Conservation (phyloP, 305 asterid species). For the Solanum chacoense region DNA sequence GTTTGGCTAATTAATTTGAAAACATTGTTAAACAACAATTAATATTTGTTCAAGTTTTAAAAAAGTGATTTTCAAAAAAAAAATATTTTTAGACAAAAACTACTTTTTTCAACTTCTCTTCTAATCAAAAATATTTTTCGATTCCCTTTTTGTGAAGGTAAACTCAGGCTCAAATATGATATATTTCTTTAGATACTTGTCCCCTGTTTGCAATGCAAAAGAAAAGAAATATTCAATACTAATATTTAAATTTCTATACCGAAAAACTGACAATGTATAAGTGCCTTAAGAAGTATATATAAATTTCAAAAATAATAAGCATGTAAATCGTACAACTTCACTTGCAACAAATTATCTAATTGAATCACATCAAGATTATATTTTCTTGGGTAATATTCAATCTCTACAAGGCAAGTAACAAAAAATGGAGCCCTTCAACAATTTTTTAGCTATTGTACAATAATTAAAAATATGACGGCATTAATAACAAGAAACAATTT, state of each 20-base stretch:
- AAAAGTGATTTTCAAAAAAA: not conserved
- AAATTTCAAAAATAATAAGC: not conserved
- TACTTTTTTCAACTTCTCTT: not conserved
- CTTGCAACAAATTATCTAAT: not conserved
- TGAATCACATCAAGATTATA: not conserved
- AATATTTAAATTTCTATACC: not conserved
- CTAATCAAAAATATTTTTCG: slow-evolving; percentile 5
- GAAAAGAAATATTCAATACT: not conserved
- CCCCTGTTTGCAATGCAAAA: slow-evolving; percentile 18
- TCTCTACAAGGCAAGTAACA: not conserved
- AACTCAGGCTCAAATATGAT: slow-evolving; percentile 34
- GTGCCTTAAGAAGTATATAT: not conserved
- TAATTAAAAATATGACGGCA: not conserved
- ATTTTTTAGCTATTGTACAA: not conserved
- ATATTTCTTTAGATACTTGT: slow-evolving; percentile 21
- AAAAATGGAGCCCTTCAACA: not conserved
- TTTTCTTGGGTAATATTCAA: not conserved
- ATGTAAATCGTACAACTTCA: not conserved
- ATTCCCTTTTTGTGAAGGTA: slow-evolving; percentile 9
- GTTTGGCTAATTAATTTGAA: not conserved
- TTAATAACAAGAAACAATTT: too few species aligned
- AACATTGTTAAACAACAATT: not conserved
- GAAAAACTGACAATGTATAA: not conserved
- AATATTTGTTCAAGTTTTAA: not conserved
- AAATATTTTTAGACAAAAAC: not conserved